phyloP scores from a whole-genome alignment of 495 filamentous ascomycete species.

The Hypoxylon lenormandii region DNA sequence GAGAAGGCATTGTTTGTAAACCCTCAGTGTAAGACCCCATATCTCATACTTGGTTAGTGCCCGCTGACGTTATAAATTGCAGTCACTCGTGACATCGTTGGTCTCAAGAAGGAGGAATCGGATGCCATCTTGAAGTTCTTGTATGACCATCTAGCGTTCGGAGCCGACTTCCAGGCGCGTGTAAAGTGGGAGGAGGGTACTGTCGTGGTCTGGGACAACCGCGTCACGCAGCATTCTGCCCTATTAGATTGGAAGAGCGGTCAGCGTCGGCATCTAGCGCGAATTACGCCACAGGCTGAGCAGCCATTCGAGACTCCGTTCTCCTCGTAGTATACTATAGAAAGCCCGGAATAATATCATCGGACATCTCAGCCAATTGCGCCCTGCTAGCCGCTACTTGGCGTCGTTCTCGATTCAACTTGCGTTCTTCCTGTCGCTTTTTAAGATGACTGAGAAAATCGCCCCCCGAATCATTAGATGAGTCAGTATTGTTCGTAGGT shows the following conservation, averaged over 20 bases:
- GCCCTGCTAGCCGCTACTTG: conserved; percentile 28
- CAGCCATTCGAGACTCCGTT: conserved; percentile 76
- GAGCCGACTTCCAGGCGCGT: conserved; percentile 88
- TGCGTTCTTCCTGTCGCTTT: conserved; percentile 44
- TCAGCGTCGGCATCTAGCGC: conserved; percentile 80
- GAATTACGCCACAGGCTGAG: conserved; percentile 88
- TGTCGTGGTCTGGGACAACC: conserved; percentile 91
- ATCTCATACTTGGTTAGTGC: neutral
- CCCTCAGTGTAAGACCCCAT: conserved; percentile 75
- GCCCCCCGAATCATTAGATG: conserved; percentile 19
- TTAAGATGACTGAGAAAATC: conserved; percentile 45
- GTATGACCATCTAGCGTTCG: conserved; percentile 83
- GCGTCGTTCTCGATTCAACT: conserved; percentile 39
- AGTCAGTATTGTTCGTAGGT: conserved; percentile 3
- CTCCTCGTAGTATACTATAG: conserved; percentile 53
- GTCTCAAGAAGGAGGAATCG: conserved; percentile 81
- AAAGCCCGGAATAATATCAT: conserved; percentile 50
- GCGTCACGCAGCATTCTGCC: conserved; percentile 82
- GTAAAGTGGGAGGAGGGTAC: conserved; percentile 84
- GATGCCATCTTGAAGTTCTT: conserved; percentile 86
- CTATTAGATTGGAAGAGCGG: conserved; percentile 83
- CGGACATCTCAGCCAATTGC: conserved; percentile 22
- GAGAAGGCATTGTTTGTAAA: conserved; percentile 91
- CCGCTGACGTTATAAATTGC: conserved; percentile 1
- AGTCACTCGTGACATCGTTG: conserved; percentile 79